Evolutionary conservation across 75 land plant genomes (phyloP).

Genomic region (Chamaecyparis obtusa): DNA sequence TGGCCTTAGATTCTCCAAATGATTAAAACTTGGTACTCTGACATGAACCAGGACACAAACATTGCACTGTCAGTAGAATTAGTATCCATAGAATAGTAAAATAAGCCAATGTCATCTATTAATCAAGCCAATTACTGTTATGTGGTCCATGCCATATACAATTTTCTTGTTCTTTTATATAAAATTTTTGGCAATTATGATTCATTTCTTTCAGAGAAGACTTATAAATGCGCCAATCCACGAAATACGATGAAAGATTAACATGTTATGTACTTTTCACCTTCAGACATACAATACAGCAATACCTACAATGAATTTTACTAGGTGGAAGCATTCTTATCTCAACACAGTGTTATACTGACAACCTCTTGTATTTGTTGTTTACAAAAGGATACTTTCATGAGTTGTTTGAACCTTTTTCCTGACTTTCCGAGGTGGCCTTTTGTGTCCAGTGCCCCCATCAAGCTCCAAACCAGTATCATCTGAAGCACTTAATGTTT

Average conservation of each 20-base stretch:
- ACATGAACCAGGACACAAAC: neutral
- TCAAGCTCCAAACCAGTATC: constrained; percentile 42
- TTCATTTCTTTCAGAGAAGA: neutral
- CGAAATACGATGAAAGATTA: neutral
- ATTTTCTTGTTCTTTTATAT: no score
- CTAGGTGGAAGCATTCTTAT: neutral
- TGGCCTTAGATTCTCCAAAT: neutral
- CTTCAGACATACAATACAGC: neutral
- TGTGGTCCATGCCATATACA: no score
- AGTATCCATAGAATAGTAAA: neutral
- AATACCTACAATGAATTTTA: neutral
- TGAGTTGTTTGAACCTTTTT: constrained; percentile 46
- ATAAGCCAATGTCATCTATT: neutral
- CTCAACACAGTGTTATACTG: neutral
- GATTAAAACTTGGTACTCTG: neutral
- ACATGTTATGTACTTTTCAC: neutral
- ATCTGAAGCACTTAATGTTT: constrained; percentile 38
- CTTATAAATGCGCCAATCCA: neutral
- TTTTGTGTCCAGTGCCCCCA: constrained; percentile 53
- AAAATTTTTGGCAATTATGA: neutral
- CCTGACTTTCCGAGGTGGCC: constrained; percentile 61
- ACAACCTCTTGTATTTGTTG: neutral
- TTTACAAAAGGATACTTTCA: constrained; percentile 51
- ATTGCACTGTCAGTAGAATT: neutral
- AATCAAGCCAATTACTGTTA: no score